Percentiles rank a stretch among this genome's conserved stretches.
Conservation (phyloP, 192 early-diverging fungal genomes). For the Coemansia sp. region DNA sequence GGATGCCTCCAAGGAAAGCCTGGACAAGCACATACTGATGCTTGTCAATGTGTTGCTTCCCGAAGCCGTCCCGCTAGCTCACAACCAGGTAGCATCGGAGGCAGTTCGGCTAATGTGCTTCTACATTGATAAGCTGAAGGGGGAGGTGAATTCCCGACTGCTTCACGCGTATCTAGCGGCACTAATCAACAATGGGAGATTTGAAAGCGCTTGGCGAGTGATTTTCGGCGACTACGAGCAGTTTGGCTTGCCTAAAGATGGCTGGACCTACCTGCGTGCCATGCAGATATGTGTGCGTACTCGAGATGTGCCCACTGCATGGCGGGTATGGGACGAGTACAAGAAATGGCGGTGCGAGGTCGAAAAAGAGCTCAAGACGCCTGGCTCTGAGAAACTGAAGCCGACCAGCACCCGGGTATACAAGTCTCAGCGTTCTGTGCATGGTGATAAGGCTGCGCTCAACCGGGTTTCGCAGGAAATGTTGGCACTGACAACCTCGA, state of each 20-base stretch:
- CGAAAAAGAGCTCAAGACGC: conserved; percentile 34
- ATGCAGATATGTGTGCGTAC: conserved; percentile 62
- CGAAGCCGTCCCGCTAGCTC: conserved; percentile 29
- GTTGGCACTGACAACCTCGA: conserved; percentile 29
- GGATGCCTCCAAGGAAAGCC: conserved; percentile 9
- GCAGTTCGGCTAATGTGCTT: conserved; percentile 30
- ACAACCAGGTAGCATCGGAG: conserved; percentile 36
- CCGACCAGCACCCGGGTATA: conserved; percentile 27
- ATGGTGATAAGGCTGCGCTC: conserved; percentile 16
- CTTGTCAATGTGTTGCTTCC: conserved; percentile 46
- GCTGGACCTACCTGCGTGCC: conserved; percentile 61
- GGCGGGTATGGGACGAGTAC: conserved; percentile 67
- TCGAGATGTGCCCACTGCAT: conserved; percentile 59
- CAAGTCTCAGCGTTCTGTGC: not conserved
- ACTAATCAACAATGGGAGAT: conserved; percentile 56
- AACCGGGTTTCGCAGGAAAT: conserved; percentile 28
- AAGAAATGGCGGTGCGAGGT: conserved; percentile 56
- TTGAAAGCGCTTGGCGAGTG: conserved; percentile 45
- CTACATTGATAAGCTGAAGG: conserved; percentile 35
- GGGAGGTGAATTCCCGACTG: conserved; percentile 51
- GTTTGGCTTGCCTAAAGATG: conserved; percentile 53
- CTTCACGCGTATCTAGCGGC: conserved; percentile 63
- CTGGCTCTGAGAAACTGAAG: conserved; percentile 30
- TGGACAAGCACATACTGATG: conserved; percentile 9
- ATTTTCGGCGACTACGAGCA: conserved; percentile 56